A percentile compares a stretch with the other conserved stretches of the same genome.
Evolutionary conservation across 2,329 filamentous ascomycete genomes (phyloP).

Genomic region (Aspergillus melleus): DNA sequence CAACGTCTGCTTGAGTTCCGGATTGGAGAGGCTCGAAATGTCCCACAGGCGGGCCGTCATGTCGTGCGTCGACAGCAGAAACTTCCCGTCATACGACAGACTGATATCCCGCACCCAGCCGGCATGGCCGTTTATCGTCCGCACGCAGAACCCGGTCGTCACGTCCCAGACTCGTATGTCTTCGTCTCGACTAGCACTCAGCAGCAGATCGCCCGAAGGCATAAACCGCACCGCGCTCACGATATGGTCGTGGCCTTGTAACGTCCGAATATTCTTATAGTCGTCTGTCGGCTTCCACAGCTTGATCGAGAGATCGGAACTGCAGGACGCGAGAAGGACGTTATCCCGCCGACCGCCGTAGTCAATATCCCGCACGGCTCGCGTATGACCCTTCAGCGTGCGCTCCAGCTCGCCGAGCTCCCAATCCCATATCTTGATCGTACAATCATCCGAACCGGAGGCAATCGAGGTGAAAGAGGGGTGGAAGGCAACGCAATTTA

Average conservation of each 20-base stretch:
- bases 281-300: slow-evolving; percentile 90
- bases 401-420: slow-evolving; percentile 86
- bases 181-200: slow-evolving; percentile 82
- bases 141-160: slow-evolving; percentile 87
- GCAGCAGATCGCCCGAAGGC: slow-evolving; percentile 80
- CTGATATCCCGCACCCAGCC: slow-evolving; percentile 91
- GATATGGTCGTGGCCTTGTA: slow-evolving; percentile 89
- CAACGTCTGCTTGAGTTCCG: slow-evolving; percentile 74
- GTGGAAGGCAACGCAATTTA: slow-evolving; percentile 90
- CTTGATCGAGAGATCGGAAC: slow-evolving; percentile 88
- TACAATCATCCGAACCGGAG: slow-evolving; percentile 86
- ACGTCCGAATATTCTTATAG: slow-evolving; percentile 91
- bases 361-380: slow-evolving; percentile 82
- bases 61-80: slow-evolving; percentile 80
- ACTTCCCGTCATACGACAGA: slow-evolving; percentile 79
- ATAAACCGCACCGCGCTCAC: slow-evolving; percentile 88
- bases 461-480: slow-evolving; percentile 88
- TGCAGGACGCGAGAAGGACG: slow-evolving; percentile 79
- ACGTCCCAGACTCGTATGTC: slow-evolving; percentile 89
- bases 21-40: slow-evolving; percentile 56
- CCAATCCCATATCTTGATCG: slow-evolving; percentile 98
- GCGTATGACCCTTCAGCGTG: slow-evolving; percentile 90
- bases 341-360: slow-evolving; percentile 82
- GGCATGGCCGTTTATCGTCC: slow-evolving; percentile 80
- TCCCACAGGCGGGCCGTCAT: slow-evolving; percentile 84